Evolutionary conservation across 1,139 yeast species (phyloP).

Genomic region (Yamadazyma trypodendri): DNA sequence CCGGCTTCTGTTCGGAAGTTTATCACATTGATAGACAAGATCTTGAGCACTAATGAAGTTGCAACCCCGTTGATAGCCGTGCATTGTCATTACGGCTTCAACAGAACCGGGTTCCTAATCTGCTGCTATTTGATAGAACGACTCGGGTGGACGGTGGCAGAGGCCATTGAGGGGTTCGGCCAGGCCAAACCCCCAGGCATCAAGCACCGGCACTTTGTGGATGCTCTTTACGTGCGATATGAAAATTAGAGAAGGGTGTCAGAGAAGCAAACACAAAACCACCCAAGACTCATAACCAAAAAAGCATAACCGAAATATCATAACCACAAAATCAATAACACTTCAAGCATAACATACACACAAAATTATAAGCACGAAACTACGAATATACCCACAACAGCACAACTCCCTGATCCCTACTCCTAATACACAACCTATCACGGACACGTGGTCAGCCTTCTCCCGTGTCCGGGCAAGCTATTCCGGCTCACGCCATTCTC

Average conservation of each 20-base stretch:
- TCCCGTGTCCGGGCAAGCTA: no score
- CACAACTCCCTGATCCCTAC: no score
- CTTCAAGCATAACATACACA: no score
- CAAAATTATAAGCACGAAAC: no score
- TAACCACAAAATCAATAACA: no score
- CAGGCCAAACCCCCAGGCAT: conserved; percentile 68
- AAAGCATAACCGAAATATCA: no score
- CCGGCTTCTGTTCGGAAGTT: conserved; percentile 57
- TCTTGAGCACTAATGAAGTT: conserved; percentile 27
- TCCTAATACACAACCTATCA: no score
- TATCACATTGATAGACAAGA: conserved; percentile 51
- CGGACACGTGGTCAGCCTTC: no score
- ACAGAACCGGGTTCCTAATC: conserved; percentile 73
- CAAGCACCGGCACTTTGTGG: conserved; percentile 75
- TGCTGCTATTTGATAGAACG: conserved; percentile 67
- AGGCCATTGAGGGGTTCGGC: conserved; percentile 62
- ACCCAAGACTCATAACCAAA: no score
- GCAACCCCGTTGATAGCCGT: conserved; percentile 52
- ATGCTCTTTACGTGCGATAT: conserved; percentile 69
- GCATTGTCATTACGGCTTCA: conserved; percentile 83
- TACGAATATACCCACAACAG: no score
- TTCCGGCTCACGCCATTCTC: no score
- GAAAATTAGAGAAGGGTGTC: conserved; percentile 23
- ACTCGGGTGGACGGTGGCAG: conserved; percentile 58
- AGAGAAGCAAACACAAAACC: neutral